Conservation (phyloP, 2,329 filamentous ascomycete species). For the Colletotrichum aenigma region DNA sequence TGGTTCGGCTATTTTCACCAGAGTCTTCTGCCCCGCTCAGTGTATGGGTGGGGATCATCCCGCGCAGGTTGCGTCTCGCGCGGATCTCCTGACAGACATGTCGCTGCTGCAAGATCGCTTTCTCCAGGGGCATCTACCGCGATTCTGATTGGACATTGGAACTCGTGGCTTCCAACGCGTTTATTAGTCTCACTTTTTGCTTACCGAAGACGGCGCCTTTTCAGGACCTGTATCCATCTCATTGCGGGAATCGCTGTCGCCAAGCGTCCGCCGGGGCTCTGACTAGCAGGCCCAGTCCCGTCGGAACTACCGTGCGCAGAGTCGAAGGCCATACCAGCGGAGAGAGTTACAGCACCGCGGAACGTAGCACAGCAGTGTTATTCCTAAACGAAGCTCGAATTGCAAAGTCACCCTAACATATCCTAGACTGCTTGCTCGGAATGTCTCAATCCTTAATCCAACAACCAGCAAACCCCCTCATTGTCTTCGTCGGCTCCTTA, state of each 20-base stretch:
- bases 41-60: not conserved
- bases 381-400: not conserved
- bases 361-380: not conserved
- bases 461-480: conserved; percentile 15
- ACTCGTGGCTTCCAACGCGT: not conserved
- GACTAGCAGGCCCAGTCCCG: not conserved
- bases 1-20: not conserved
- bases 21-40: not conserved
- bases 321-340: not conserved
- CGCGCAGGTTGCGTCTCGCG: not conserved
- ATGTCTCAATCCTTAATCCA: conserved; percentile 6
- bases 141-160: not conserved
- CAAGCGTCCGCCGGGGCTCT: not conserved
- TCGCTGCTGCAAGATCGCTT: not conserved
- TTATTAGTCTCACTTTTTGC: not conserved
- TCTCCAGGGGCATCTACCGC: not conserved
- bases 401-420: not conserved
- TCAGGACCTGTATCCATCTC: not conserved
- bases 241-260: not conserved
- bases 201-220: not conserved
- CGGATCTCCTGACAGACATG: not conserved
- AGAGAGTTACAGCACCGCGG: not conserved
- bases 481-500: conserved; percentile 21
- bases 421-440: not conserved
- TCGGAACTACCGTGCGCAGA: not conserved